Evolutionary conservation across 202 grass and related monocot genomes (phyloP).

Genomic region (Alloteropsis angusta): DNA sequence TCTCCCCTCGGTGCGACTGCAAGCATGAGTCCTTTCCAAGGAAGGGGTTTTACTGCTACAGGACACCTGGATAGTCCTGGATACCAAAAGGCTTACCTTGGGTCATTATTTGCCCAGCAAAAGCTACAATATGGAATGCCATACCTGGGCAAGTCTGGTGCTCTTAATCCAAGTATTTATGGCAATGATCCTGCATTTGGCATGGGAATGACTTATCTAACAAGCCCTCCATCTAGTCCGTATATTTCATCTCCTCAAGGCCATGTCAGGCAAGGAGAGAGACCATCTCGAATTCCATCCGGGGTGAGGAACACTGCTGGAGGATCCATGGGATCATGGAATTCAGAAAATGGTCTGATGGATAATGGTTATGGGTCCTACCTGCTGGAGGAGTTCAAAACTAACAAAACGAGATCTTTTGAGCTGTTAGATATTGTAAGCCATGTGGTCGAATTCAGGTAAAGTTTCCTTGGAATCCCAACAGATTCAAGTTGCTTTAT

Average conservation of each 20-base stretch:
- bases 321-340: slow-evolving; percentile 48
- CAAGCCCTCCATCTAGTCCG: slow-evolving; percentile 47
- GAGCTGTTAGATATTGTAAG: slow-evolving; percentile 84
- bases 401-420: slow-evolving; percentile 73
- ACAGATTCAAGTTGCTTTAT: neutral
- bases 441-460: slow-evolving; percentile 97
- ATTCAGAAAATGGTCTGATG: slow-evolving; percentile 39
- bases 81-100: slow-evolving; percentile 72
- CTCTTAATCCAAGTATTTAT: slow-evolving; percentile 58
- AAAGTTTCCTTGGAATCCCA: slow-evolving; percentile 22
- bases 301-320: slow-evolving; percentile 32
- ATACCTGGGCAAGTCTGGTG: slow-evolving; percentile 56
- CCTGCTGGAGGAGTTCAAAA: slow-evolving; percentile 97
- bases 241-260: slow-evolving; percentile 51
- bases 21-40: slow-evolving; percentile 54
- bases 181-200: slow-evolving; percentile 51
- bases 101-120: slow-evolving; percentile 62
- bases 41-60: slow-evolving; percentile 52
- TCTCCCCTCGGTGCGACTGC: slow-evolving; percentile 40
- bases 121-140: slow-evolving; percentile 68
- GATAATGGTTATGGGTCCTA: slow-evolving; percentile 60
- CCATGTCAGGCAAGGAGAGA: slow-evolving; percentile 62
- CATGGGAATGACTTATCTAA: slow-evolving; percentile 52
- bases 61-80: slow-evolving; percentile 55
- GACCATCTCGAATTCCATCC: slow-evolving; percentile 35